Conservation (phyloP, 208 protist genomes). For the Trypanosomatidae sp. region DNA sequence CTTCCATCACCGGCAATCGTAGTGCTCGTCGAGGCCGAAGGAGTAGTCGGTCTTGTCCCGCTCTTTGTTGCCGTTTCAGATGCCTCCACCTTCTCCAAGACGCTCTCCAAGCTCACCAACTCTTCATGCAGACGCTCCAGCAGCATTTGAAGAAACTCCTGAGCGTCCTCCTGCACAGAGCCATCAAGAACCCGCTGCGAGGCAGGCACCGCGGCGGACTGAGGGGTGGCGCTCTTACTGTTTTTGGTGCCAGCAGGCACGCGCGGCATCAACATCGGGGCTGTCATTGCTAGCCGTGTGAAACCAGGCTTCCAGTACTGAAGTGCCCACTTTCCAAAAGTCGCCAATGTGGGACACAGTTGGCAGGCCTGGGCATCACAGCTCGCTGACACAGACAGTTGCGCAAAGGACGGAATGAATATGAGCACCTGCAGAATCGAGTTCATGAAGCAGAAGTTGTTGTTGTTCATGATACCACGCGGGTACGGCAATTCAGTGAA, state of each 20-base stretch:
- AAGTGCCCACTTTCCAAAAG: slow-evolving; percentile 64
- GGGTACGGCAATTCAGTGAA: slow-evolving; percentile 47
- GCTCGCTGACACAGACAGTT: slow-evolving; percentile 51
- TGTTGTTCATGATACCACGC: slow-evolving; percentile 73
- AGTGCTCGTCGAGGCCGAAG: neutral
- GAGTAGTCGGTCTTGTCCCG: neutral
- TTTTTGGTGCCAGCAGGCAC: neutral
- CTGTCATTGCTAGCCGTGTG: slow-evolving; percentile 20
- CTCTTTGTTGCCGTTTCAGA: slow-evolving; percentile 3
- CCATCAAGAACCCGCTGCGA: slow-evolving; percentile 40
- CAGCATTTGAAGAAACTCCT: slow-evolving; percentile 79
- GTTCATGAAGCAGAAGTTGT: slow-evolving; percentile 90
- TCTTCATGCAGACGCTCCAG: slow-evolving; percentile 68
- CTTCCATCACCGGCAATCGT: neutral
- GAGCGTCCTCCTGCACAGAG: slow-evolving; percentile 76
- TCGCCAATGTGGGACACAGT: slow-evolving; percentile 43
- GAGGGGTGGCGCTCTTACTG: neutral
- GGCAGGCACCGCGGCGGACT: neutral
- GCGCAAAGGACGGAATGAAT: slow-evolving; percentile 71
- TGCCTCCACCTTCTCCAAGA: neutral
- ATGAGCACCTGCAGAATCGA: slow-evolving; percentile 64
- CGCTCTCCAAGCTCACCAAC: slow-evolving; percentile 36
- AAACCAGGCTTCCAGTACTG: slow-evolving; percentile 68
- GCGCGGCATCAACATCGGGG: slow-evolving; percentile 11
- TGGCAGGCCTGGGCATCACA: slow-evolving; percentile 21